phyloP scores from a whole-genome alignment of 176 grass and related monocot genomes.

The Hsuehochloa calcarea region DNA sequence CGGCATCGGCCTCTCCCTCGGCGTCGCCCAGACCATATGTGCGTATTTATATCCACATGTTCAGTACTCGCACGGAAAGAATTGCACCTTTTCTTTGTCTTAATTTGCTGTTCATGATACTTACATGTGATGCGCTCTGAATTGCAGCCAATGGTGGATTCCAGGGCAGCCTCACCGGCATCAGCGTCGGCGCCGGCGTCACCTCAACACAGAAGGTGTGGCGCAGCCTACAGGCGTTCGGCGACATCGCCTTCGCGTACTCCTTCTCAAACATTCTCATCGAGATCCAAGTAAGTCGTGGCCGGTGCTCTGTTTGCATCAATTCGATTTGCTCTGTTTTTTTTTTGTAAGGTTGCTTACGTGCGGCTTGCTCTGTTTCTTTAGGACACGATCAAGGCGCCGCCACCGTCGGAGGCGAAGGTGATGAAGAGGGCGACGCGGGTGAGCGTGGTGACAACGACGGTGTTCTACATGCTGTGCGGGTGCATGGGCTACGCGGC shows the following conservation, averaged over 20 bases:
- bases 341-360: not conserved
- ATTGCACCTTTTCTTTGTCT: no score
- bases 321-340: not conserved
- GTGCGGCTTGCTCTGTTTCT: not conserved
- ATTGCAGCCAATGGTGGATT: conserved; percentile 42
- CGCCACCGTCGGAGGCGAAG: conserved; percentile 67
- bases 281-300: conserved; percentile 38
- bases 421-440: conserved; percentile 62
- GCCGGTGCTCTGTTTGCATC: not conserved
- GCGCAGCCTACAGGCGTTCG: conserved; percentile 35
- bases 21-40: conserved; percentile 37
- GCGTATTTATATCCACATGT: not conserved
- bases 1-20: conserved; percentile 36
- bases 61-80: not conserved
- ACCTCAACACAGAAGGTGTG: conserved; percentile 31
- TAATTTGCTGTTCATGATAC: not conserved
- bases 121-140: not conserved
- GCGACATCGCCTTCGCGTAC: conserved; percentile 47
- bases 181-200: conserved; percentile 28
- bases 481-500: conserved; percentile 83
- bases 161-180: conserved; percentile 37
- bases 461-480: conserved; percentile 74
- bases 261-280: conserved; percentile 52
- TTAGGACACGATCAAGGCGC: conserved; percentile 60
- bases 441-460: conserved; percentile 48